Conservation (phyloP, 2,329 filamentous ascomycete species). For the Sclerotinia nivalis region DNA sequence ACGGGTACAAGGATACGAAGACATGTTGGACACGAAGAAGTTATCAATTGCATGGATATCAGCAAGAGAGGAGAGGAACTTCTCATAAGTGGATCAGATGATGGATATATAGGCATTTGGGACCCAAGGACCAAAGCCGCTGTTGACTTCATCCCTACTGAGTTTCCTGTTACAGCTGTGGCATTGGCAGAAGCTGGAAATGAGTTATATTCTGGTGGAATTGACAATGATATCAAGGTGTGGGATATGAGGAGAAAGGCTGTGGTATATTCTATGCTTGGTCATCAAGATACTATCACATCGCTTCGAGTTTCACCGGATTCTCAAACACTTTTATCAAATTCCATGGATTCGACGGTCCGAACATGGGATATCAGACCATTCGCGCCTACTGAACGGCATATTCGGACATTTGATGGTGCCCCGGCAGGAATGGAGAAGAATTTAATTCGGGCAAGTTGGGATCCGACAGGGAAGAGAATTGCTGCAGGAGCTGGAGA, state of each 20-base stretch:
- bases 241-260: conserved; percentile 95
- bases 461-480: conserved; percentile 82
- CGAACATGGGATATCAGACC: conserved; percentile 95
- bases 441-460: conserved; percentile 87
- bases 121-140: conserved; percentile 90
- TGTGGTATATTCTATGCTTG: conserved; percentile 81
- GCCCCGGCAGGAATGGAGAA: conserved; percentile 84
- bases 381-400: conserved; percentile 85
- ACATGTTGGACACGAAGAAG: conserved; percentile 90
- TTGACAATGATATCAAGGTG: conserved; percentile 95
- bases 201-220: conserved; percentile 90
- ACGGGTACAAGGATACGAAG: conserved; percentile 88
- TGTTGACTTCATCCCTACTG: conserved; percentile 82
- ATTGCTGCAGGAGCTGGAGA: conserved; percentile 90
- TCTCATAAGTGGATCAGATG: conserved; percentile 87
- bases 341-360: conserved; percentile 91
- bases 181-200: conserved; percentile 93
- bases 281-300: conserved; percentile 89
- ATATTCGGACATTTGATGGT: conserved; percentile 89
- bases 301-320: conserved; percentile 91
- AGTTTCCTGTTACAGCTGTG: conserved; percentile 89
- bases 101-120: conserved; percentile 93
- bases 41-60: conserved; percentile 90
- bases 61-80: conserved; percentile 88
- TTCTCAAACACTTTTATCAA: conserved; percentile 84